Base-by-base conservation (phyloP, 2,329 filamentous ascomycete species). In the Trichoderma cornu-damae region DNA sequence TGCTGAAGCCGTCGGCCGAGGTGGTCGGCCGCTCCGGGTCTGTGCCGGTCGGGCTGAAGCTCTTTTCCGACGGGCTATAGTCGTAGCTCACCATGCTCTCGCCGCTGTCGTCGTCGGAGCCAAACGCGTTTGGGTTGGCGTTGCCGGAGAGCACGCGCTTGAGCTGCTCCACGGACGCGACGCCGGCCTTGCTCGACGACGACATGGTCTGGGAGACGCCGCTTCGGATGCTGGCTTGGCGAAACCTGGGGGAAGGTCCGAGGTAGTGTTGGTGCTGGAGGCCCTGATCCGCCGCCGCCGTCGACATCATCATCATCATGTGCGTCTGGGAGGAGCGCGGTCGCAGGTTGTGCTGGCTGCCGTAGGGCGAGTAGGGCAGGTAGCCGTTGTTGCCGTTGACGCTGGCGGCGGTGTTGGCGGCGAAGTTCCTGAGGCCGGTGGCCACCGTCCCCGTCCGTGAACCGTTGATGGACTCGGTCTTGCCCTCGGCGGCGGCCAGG, bases 41-140 rank as follows among this genome's bases (percentile, higher is more conserved):
- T 5, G 47, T 48, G 43, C 34, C 32, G 12, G 64, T 68, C 57
- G 64, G 77, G 65, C 82, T 83, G 68, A 82, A 85, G 37, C 83
- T 87, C 18, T 83, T 72, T 65, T 89, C 86, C 6, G 85, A 88
- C n/a, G 82, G 77, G 43, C 81, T 81, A 62, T 82, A 79, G 57
- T 89, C 86, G 61, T 85, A 87, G 72, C 85, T 88, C 61, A 87
- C 80, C 76, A 90, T 81, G 69, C 85, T 89, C 54, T 90, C 87
- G 65, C 78, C 84, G 54, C 77, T 80, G 59, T 81, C 82, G 51
- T 79, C 77, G 18, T 77, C 75, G n/a, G 69, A 61, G 8, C 70
- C 69, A 2, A 73, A 72, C 12, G 72, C 72, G 40, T 74, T 75
- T 8, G 72, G 68, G 4, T 70, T 67, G 9, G 65, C 63, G 40